These are phyloP conservation scores for Elsinoe australis DNA, from an alignment of 2,329 filamentous ascomycete species.

Conservation along the genomic window DNA sequence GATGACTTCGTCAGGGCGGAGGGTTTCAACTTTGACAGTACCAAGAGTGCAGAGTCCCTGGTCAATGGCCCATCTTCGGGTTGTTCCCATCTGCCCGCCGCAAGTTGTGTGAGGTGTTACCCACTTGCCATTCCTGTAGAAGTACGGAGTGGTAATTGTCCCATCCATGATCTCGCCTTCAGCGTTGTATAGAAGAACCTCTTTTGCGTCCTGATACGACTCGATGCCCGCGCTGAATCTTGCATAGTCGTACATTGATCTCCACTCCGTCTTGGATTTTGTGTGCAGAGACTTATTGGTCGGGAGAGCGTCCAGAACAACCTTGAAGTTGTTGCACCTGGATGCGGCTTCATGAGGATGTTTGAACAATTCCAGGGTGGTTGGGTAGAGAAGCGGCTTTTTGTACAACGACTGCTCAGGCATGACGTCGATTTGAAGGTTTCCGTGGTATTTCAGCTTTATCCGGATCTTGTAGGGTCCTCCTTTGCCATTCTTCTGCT, in stretches of 20 bases:
- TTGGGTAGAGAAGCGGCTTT: slow-evolving; percentile 49
- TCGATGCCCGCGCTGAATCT: slow-evolving; percentile 52
- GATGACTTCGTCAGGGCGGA: slow-evolving; percentile 66
- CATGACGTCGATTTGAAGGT: slow-evolving; percentile 33
- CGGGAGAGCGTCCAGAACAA: slow-evolving; percentile 46
- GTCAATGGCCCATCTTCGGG: slow-evolving; percentile 73
- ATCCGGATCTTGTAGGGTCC: slow-evolving; percentile 45
- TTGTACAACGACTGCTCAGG: slow-evolving; percentile 37
- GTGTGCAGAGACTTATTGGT: slow-evolving; percentile 59
- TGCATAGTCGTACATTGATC: slow-evolving; percentile 64
- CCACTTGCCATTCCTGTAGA: slow-evolving; percentile 66
- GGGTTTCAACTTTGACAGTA: slow-evolving; percentile 49
- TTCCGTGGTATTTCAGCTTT: slow-evolving; percentile 40
- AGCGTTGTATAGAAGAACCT: slow-evolving; percentile 67
- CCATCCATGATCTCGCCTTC: slow-evolving; percentile 69
- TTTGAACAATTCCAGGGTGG: slow-evolving; percentile 40
- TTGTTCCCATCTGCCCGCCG: slow-evolving; percentile 77
- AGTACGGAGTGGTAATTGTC: slow-evolving; percentile 73
- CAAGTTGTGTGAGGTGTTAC: slow-evolving; percentile 62
- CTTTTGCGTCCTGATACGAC: slow-evolving; percentile 45
- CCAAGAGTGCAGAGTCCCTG: slow-evolving; percentile 60
- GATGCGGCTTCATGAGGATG: slow-evolving; percentile 23
- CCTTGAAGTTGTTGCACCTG: slow-evolving; percentile 27
- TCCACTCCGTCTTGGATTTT: slow-evolving; percentile 74
- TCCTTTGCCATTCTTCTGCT: slow-evolving; percentile 27